Evolutionary conservation across 257 asterid species (phyloP).

Genomic region (Plantago major): DNA sequence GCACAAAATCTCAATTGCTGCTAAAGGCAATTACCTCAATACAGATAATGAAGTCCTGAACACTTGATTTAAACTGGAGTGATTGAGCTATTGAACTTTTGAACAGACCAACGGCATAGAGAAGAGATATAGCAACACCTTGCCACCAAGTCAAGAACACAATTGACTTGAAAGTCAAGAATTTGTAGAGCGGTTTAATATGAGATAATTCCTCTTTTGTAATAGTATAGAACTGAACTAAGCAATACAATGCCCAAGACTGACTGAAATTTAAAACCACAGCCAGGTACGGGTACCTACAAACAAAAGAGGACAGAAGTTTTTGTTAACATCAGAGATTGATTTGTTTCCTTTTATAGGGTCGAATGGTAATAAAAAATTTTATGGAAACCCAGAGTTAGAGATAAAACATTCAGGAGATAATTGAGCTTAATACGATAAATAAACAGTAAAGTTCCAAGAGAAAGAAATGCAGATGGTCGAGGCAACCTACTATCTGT

Average conservation of each 20-base stretch:
- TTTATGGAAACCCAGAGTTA: not conserved
- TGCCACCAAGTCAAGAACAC: slow-evolving; percentile 99
- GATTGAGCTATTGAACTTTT: slow-evolving; percentile 87
- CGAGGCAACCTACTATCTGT: no score
- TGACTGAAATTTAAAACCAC: slow-evolving; percentile 96
- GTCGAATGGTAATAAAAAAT: slow-evolving; percentile 9
- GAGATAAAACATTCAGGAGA: no score
- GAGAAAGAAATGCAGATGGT: no score
- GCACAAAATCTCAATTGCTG: slow-evolving; percentile 12
- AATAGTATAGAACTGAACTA: slow-evolving; percentile 85
- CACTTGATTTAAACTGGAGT: slow-evolving; percentile 74
- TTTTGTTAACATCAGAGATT: slow-evolving; percentile 23
- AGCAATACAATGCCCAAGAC: slow-evolving; percentile 96
- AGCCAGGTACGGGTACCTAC: slow-evolving; percentile 92
- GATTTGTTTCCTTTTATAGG: not conserved
- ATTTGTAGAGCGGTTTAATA: slow-evolving; percentile 88
- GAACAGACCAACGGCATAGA: slow-evolving; percentile 68
- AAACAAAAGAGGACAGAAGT: slow-evolving; percentile 25
- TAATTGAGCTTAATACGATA: no score
- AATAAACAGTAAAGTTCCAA: no score
- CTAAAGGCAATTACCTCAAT: slow-evolving; percentile 74
- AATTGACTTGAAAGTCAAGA: slow-evolving; percentile 91
- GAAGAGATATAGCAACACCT: slow-evolving; percentile 90
- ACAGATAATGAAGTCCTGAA: slow-evolving; percentile 93
- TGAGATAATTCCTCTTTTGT: slow-evolving; percentile 88